phyloP scores from a whole-genome alignment of 202 grass and related monocot genomes.

The Panicum virgatum region DNA sequence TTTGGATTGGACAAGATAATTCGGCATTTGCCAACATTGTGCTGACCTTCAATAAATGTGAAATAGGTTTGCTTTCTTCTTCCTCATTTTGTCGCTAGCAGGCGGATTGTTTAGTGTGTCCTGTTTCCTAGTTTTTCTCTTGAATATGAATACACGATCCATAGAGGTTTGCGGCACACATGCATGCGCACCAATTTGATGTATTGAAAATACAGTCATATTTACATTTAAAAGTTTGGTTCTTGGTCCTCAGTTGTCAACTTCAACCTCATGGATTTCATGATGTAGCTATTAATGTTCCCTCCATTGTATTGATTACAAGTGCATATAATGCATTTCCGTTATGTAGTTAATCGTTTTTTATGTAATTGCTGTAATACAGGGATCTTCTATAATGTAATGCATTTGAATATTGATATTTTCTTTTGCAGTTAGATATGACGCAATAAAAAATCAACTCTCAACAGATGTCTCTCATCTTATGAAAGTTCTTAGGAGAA shows the following conservation, averaged over 20 bases:
- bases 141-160: neutral
- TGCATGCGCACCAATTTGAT: neutral
- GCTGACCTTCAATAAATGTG: constrained; percentile 91
- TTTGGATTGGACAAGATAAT: constrained; percentile 87
- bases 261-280: neutral
- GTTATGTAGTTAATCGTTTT: neutral
- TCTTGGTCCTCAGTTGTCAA: constrained; percentile 9
- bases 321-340: neutral
- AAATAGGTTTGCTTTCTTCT: constrained; percentile 67
- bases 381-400: constrained; percentile 19
- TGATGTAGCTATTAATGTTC: neutral
- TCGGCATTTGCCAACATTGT: constrained; percentile 85
- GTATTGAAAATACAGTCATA: no score
- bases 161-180: neutral
- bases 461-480: constrained; percentile 70
- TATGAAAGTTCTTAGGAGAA: constrained; percentile 82
- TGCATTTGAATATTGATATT: constrained; percentile 3
- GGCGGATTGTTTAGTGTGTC: neutral
- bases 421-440: constrained; percentile 81
- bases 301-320: constrained; percentile 10
- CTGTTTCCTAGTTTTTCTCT: neutral
- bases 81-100: constrained; percentile 29
- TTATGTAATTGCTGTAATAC: constrained; percentile 11
- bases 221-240: constrained; percentile 7
- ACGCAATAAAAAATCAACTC: constrained; percentile 59